Base-by-base conservation (phyloP, 768 basidiomycete species). In the Trametes elegans region DNA sequence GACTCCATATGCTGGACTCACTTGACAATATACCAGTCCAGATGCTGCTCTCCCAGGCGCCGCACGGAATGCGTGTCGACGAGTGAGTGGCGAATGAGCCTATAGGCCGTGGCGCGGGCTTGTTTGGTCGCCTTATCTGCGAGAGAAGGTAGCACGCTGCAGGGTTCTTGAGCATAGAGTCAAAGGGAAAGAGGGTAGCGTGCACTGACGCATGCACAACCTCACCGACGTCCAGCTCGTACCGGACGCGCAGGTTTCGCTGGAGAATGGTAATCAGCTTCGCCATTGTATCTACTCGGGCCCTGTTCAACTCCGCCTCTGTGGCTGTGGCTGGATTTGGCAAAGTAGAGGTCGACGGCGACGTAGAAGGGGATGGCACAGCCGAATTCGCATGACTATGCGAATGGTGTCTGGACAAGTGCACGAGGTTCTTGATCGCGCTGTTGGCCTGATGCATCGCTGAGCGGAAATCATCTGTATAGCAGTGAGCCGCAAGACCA, bases 11-110 rank as follows among this genome's bases (percentile, higher is more conserved):
- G 11, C 14, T 26, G 21, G 4, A 53, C 57, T 10, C 59, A 94
- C 94, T 89, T 88, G 60, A 98, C 82, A 41, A 98, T 82, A 65
- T 90, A 93, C 87, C 91, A 94, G 61, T 97, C 93, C 29, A 97
- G 68, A 16, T 85, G 79, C 19, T 83, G 79, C 51, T 76, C 75
- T 11, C 80, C 77, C 28, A 97, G 73, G 19, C 74, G 76, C 52
- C 80, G 79, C 41, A 93, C 87, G 0, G 85, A 83, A n/a, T 85
- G 78, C 0, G 74, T 64, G 62, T 94, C 92, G 4, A 93, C 81
- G 6, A 95, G 67, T 1, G 81, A 73, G 64, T 94, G 86, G 18
- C 96, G 83, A 16, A 98, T 76, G 2, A 95, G 76, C 38, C 93
- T 79, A 70, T 96, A 98, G 0, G 87, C 88, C 2, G 84, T 83